Evolutionary conservation across 2,329 filamentous ascomycete species (phyloP).

Genomic region (Ophiostoma triangulosporum): DNA sequence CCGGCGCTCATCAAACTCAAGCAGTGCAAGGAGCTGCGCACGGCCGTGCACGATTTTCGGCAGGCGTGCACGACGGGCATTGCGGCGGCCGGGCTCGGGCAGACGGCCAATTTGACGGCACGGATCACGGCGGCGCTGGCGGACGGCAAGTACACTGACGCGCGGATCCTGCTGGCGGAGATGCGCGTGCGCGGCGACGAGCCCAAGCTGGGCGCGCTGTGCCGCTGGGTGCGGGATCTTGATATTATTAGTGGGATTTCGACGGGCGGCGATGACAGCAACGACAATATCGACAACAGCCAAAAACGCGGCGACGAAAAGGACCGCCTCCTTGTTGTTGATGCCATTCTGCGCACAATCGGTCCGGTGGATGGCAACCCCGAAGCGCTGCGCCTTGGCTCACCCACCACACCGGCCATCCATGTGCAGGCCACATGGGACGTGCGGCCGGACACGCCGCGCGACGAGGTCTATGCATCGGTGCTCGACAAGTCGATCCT

Average conservation of each 20-base stretch:
- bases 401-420: constrained; percentile 30
- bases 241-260: constrained; percentile 55
- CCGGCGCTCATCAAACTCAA: constrained; percentile 54
- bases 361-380: constrained; percentile 43
- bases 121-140: constrained; percentile 51
- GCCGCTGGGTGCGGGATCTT: constrained; percentile 58
- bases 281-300: constrained; percentile 15
- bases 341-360: constrained; percentile 49
- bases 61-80: constrained; percentile 55
- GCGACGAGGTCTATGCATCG: constrained; percentile 37
- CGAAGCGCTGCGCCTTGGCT: constrained; percentile 14
- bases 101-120: constrained; percentile 55
- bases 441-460: constrained; percentile 29
- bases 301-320: constrained; percentile 32
- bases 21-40: constrained; percentile 50
- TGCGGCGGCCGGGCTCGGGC: constrained; percentile 45
- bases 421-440: constrained; percentile 49
- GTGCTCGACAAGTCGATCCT: constrained; percentile 46
- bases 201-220: constrained; percentile 54
- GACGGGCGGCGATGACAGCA: constrained; percentile 24
- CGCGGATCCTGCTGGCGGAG: constrained; percentile 50
- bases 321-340: constrained; percentile 46
- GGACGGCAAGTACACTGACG: constrained; percentile 53
- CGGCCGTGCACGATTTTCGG: constrained; percentile 55
- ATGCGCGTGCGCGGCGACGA: constrained; percentile 54